Percentiles rank a stretch among this genome's conserved stretches.
Conservation (phyloP, 768 basidiomycete genomes). For the Termitomyces bulborhizus region DNA sequence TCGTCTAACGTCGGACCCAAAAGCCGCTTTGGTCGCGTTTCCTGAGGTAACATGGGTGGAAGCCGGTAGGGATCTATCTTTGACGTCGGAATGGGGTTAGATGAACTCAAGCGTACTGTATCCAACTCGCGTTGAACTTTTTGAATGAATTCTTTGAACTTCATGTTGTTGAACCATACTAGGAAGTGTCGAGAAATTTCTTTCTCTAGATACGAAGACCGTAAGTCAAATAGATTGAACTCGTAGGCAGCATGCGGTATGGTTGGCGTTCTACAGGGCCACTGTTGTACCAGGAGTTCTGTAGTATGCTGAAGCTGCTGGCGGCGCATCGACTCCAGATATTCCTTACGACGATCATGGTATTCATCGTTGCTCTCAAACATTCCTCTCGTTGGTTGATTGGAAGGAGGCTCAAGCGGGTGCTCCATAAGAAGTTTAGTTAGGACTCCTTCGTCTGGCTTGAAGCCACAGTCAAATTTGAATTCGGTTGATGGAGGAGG, state of each 20-base stretch:
- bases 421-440: not conserved
- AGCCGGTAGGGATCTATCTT: not conserved
- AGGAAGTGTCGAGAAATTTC: not conserved
- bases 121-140: not conserved
- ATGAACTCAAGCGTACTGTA: not conserved
- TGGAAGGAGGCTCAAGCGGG: not conserved
- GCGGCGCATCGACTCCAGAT: no score
- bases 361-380: not conserved
- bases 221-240: not conserved
- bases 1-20: not conserved
- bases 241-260: not conserved
- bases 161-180: not conserved
- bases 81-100: not conserved
- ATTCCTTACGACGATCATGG: not conserved
- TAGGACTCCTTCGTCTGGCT: not conserved
- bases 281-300: not conserved
- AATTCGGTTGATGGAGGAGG: not conserved
- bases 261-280: not conserved
- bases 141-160: not conserved
- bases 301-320: not conserved
- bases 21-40: not conserved
- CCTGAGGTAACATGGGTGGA: not conserved
- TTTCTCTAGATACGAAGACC: not conserved
- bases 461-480: not conserved
- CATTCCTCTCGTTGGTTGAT: not conserved